A percentile compares a stretch with the other conserved stretches of the same genome.
Conservation (phyloP, 2,329 filamentous ascomycete species). For the Apiospora pterosperma region DNA sequence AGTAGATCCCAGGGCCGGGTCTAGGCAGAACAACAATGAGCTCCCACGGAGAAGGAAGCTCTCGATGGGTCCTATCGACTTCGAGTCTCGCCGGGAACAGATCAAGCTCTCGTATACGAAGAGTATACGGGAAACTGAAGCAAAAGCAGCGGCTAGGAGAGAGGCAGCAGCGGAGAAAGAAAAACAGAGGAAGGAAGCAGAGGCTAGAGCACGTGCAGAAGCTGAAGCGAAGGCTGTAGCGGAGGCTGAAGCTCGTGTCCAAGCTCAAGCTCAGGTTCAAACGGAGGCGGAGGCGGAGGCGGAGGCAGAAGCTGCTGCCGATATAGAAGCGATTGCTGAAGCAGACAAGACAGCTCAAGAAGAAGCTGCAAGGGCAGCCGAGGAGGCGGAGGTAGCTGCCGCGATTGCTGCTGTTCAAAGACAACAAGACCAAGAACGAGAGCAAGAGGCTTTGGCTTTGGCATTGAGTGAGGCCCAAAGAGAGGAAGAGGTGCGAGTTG, state of each 20-base stretch:
- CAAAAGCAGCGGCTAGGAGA: constrained; percentile 44
- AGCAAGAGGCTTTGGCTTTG: background rate
- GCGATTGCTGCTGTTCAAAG: background rate
- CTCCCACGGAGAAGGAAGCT: constrained; percentile 47
- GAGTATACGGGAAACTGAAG: constrained; percentile 73
- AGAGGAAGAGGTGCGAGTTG: background rate
- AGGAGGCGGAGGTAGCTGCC: constrained; percentile 12
- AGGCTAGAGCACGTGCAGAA: constrained; percentile 18
- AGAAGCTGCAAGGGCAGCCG: constrained; percentile 26
- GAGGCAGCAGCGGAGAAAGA: constrained; percentile 51
- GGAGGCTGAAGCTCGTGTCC: constrained; percentile 6
- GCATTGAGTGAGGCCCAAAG: background rate
- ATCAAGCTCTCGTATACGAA: constrained; percentile 85
- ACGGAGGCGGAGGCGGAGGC: background rate
- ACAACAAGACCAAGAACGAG: constrained; percentile 1
- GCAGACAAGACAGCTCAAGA: background rate
- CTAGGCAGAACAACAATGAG: constrained; percentile 30
- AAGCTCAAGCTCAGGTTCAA: constrained; percentile 6
- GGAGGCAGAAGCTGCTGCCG: background rate
- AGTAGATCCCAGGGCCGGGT: constrained; percentile 22
- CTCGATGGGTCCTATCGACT: constrained; percentile 74
- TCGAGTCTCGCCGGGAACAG: constrained; percentile 74
- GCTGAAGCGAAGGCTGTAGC: constrained; percentile 26
- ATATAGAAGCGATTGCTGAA: background rate
- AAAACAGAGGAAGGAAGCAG: constrained; percentile 39